Conservation (phyloP, 108 stramenopile species). For the Conticribra guillardii region DNA sequence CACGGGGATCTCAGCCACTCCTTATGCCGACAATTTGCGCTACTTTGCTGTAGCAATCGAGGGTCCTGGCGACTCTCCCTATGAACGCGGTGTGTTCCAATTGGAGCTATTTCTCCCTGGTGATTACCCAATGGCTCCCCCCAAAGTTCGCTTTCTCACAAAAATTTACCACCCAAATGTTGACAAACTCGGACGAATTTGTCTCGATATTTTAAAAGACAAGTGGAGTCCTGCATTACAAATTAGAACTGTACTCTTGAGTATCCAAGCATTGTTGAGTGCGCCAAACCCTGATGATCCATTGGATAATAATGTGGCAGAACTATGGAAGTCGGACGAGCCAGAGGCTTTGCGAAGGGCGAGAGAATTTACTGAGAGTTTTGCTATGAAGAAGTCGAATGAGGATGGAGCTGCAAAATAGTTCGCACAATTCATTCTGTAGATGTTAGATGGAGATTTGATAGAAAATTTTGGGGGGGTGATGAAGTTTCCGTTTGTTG, state of each 20-base stretch:
- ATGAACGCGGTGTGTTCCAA: conserved; percentile 92
- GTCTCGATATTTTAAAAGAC: conserved; percentile 99
- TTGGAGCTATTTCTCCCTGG: conserved; percentile 96
- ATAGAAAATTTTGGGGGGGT: too few species aligned
- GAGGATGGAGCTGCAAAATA: neutral
- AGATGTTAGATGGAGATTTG: neutral
- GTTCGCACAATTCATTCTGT: neutral
- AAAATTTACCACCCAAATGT: conserved; percentile 99
- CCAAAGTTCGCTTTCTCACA: conserved; percentile 98
- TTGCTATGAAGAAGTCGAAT: conserved; percentile 71
- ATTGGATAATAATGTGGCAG: conserved; percentile 95
- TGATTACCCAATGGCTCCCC: conserved; percentile 99
- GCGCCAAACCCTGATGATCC: conserved; percentile 99
- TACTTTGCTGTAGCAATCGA: conserved; percentile 98
- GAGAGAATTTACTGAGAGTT: conserved; percentile 89
- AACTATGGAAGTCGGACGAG: conserved; percentile 97
- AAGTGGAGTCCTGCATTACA: conserved; percentile 99
- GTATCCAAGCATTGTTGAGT: conserved; percentile 94
- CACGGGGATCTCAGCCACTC: conserved; percentile 95
- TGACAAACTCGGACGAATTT: conserved; percentile 97
- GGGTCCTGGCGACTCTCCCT: conserved; percentile 95
- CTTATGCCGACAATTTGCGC: conserved; percentile 97
- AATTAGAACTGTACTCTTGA: conserved; percentile 92
- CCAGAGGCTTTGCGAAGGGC: conserved; percentile 88
- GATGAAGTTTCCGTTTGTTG: too few species aligned